Conservation (phyloP, 2,329 filamentous ascomycete species). For the Penicillium corylophilum region DNA sequence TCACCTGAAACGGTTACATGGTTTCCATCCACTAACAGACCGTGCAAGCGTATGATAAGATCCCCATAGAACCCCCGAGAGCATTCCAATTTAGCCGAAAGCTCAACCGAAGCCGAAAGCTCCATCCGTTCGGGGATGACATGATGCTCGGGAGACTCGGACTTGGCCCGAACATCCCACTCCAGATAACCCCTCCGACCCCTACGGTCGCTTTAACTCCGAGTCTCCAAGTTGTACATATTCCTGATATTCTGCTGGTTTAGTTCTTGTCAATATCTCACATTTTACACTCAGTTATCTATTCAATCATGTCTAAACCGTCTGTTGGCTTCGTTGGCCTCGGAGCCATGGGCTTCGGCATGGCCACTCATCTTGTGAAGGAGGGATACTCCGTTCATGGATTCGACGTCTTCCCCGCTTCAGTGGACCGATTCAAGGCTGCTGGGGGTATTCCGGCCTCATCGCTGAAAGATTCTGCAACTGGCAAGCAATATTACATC, state of each 20-base stretch:
- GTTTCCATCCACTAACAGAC: not conserved
- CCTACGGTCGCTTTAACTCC: slow-evolving; percentile 7
- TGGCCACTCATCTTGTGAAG: slow-evolving; percentile 72
- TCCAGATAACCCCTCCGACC: slow-evolving; percentile 16
- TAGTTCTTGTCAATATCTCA: not conserved
- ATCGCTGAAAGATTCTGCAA: slow-evolving; percentile 62
- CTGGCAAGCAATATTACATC: slow-evolving; percentile 60
- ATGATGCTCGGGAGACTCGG: slow-evolving; percentile 8
- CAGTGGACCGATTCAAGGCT: slow-evolving; percentile 63
- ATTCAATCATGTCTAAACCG: slow-evolving; percentile 45
- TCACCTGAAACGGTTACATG: not conserved
- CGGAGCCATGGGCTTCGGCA: slow-evolving; percentile 79
- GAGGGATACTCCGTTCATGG: slow-evolving; percentile 66
- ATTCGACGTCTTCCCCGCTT: slow-evolving; percentile 68
- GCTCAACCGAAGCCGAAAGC: not conserved
- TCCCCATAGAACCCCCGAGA: not conserved
- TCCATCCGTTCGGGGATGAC: not conserved
- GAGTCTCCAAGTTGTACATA: not conserved
- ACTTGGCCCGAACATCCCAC: slow-evolving; percentile 21
- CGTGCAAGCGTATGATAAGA: not conserved
- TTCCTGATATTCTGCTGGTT: not conserved
- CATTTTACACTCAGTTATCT: not conserved
- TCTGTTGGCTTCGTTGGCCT: slow-evolving; percentile 69
- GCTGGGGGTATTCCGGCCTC: slow-evolving; percentile 61
- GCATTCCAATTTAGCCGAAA: not conserved